These are phyloP conservation scores for Termitomyces sp. DNA, from an alignment of 768 basidiomycete genomes.

Conservation along the genomic window DNA sequence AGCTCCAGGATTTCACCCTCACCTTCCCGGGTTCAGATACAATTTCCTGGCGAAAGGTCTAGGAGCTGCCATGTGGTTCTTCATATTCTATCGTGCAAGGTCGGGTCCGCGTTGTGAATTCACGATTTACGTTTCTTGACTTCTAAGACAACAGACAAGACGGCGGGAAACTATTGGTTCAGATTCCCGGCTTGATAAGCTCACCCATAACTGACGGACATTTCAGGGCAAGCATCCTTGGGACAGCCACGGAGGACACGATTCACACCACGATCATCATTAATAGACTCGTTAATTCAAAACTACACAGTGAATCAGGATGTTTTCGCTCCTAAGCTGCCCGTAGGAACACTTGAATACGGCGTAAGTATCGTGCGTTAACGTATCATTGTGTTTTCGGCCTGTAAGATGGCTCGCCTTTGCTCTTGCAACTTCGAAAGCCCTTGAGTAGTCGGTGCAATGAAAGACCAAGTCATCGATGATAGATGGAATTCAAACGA, in stretches of 20 bases:
- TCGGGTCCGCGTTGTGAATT: constrained; percentile 32
- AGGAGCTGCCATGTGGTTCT: constrained; percentile 98
- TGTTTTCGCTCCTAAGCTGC: not conserved
- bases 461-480: not conserved
- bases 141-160: constrained; percentile 49
- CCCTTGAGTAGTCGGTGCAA: not conserved
- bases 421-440: not conserved
- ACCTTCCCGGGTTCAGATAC: constrained; percentile 73
- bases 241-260: constrained; percentile 27
- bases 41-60: constrained; percentile 78
- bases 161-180: constrained; percentile 67
- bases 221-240: constrained; percentile 49
- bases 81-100: constrained; percentile 95
- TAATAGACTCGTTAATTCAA: constrained; percentile 18
- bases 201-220: not conserved
- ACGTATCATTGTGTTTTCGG: too few relatives aligned
- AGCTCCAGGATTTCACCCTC: constrained; percentile 85
- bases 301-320: not conserved
- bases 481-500: not conserved
- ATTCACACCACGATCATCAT: constrained; percentile 33
- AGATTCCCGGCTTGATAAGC: constrained; percentile 11
- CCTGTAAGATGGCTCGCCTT: not conserved
- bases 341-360: not conserved
- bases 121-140: not conserved
- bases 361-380: not conserved